Base-by-base conservation (phyloP, 208 protist species). In the Porcisia deanei region DNA sequence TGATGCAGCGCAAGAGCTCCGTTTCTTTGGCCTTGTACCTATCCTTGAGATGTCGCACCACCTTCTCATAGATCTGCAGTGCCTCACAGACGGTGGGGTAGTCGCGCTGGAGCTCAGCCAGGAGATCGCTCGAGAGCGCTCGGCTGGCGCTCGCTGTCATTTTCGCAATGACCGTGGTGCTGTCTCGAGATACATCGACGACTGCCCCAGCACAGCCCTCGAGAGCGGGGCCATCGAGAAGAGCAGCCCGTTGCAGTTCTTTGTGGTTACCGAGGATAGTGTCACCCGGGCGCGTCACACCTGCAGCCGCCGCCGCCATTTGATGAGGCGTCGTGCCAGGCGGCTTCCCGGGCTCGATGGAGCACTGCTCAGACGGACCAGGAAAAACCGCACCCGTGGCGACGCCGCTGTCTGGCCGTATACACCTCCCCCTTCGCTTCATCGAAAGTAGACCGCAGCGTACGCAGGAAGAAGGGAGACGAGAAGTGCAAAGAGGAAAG, bases 1-100 rank as follows among this genome's bases (percentile, higher is more conserved):
- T 73, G 77, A 96, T 93, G 82, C 92, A 92, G 43, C 90, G 89
- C 53, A 75, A 83, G 25, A 96, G 76, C 77, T 96, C 92, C 30
- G 70, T 59, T 67, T 94, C 89, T 80, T 94, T 94, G 22, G 88
- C 90, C 20, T 83, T 71, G 54, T 86, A 83, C 22, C 80, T 72
- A 4, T 83, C 84, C 57, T 88, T 78, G 54, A 84, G 75, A 64
- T 90, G 85, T 30, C 85, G 85, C 41, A 89, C 25, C 12, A 88
- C 75, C 6, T 79, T 84, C 41, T 92, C 88, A 43, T 80, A 79
- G 45, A 80, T 54, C 16, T 53, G 55, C 10, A 86, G 78, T 0
- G 75, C 76, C n/a, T 77, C 65, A 7, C 75, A 78, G 54, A 79
- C 65, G 41, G 69, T 67, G n/a, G 84, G 84, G 61, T 78, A 82